A percentile compares a stretch with the other conserved stretches of the same genome.
These are phyloP conservation scores for Elymus sibiricus DNA, from an alignment of 176 grass and related monocot species.

Conservation along the genomic window DNA sequence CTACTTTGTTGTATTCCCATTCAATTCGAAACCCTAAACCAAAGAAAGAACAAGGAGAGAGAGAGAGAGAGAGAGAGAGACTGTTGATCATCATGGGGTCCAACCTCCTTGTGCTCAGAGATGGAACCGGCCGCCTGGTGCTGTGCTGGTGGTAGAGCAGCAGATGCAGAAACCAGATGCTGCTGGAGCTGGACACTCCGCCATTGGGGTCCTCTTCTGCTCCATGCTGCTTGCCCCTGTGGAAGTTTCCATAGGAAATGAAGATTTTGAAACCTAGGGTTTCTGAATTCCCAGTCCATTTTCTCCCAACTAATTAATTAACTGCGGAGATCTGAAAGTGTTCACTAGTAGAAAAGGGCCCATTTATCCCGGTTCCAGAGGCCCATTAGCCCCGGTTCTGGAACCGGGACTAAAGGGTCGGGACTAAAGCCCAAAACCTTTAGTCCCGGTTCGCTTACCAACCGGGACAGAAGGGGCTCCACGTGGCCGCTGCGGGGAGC, in stretches of 20 bases:
- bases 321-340: no score
- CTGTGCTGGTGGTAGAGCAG: no score
- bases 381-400: no score
- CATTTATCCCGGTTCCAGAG: no score
- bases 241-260: background rate
- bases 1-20: slow-evolving; percentile 1
- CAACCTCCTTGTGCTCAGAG: slow-evolving; percentile 19
- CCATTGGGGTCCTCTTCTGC: background rate
- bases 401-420: no score
- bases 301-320: background rate
- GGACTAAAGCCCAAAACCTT: no score
- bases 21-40: slow-evolving; percentile 25
- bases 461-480: no score
- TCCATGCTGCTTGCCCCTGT: slow-evolving; percentile 5
- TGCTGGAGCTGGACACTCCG: background rate
- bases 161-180: background rate
- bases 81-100: slow-evolving; percentile 22
- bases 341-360: no score
- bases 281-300: background rate
- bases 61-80: background rate
- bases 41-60: background rate
- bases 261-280: background rate
- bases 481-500: no score
- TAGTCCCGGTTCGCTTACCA: no score
- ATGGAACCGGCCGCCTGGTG: background rate